A percentile compares a stretch with the other conserved stretches of the same genome.
Conservation (phyloP, 257 asterid genomes). For the Lycium barbarum region DNA sequence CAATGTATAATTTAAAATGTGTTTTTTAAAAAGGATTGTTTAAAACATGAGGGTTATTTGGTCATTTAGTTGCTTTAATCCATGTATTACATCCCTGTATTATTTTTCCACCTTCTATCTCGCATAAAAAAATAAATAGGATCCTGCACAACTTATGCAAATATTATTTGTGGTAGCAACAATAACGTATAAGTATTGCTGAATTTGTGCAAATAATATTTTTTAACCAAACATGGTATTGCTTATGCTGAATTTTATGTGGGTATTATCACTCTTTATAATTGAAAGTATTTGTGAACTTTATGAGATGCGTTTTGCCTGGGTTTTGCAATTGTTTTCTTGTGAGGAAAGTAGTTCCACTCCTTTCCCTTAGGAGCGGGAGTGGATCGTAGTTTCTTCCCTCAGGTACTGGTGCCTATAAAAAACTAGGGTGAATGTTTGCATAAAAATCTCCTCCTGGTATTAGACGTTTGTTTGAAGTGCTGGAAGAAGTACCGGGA, state of each 20-base stretch:
- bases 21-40: not conserved
- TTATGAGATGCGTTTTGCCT: not conserved
- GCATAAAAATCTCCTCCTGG: not conserved
- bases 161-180: not conserved
- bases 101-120: not conserved
- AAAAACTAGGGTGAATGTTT: not conserved
- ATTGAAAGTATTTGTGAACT: conserved; percentile 1
- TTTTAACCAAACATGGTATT: not conserved
- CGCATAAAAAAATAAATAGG: not conserved
- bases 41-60: not conserved
- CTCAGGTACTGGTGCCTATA: not conserved
- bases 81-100: not conserved
- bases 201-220: not conserved
- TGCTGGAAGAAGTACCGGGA: no score
- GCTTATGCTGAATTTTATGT: conserved; percentile 1
- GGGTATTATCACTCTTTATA: not conserved
- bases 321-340: not conserved
- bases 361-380: not conserved
- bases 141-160: not conserved
- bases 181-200: not conserved
- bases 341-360: not conserved
- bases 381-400: not conserved
- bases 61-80: conserved; percentile 6
- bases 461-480: no score
- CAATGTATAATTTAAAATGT: not conserved